A percentile compares a stretch with the other conserved stretches of the same genome.
Conservation (phyloP, 177 flowering plant species). For the Telopea speciosissima region DNA sequence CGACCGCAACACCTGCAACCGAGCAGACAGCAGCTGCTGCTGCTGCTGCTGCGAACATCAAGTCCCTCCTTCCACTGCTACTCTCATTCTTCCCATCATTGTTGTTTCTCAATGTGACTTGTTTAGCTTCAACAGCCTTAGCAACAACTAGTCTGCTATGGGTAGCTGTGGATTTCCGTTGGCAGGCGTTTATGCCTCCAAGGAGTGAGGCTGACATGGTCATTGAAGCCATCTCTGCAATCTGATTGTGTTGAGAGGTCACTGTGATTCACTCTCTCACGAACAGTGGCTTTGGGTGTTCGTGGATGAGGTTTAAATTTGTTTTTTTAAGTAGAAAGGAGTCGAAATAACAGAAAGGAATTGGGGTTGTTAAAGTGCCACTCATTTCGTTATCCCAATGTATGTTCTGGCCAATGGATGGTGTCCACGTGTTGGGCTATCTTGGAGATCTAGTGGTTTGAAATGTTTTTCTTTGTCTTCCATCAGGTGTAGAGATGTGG, state of each 20-base stretch:
- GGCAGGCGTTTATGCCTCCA: conserved; percentile 16
- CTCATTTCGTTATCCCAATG: conserved; percentile 27
- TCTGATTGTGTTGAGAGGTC: neutral
- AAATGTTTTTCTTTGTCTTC: neutral
- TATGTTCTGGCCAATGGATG: conserved; percentile 19
- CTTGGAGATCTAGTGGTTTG: conserved; percentile 2
- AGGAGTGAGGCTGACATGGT: conserved; percentile 55
- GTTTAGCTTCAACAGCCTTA: conserved; percentile 31
- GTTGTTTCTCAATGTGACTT: conserved; percentile 9
- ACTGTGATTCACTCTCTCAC: neutral
- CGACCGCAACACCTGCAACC: conserved; percentile 45
- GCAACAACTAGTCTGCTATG: conserved; percentile 29
- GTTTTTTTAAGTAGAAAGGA: neutral
- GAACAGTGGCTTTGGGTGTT: neutral
- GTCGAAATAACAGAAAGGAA: neutral
- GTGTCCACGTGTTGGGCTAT: conserved; percentile 24
- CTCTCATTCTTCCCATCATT: conserved; percentile 17
- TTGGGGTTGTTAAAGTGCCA: conserved; percentile 1
- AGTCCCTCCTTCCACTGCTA: conserved; percentile 54
- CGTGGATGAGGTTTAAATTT: neutral
- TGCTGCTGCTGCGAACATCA: conserved; percentile 65
- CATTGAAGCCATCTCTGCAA: conserved; percentile 50
- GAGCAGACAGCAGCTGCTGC: conserved; percentile 52
- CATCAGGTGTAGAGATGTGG: too few relatives aligned
- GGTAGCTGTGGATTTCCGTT: conserved; percentile 10